phyloP scores from a whole-genome alignment of 2,329 filamentous ascomycete genomes.

The Ambrosiella beaveri region DNA sequence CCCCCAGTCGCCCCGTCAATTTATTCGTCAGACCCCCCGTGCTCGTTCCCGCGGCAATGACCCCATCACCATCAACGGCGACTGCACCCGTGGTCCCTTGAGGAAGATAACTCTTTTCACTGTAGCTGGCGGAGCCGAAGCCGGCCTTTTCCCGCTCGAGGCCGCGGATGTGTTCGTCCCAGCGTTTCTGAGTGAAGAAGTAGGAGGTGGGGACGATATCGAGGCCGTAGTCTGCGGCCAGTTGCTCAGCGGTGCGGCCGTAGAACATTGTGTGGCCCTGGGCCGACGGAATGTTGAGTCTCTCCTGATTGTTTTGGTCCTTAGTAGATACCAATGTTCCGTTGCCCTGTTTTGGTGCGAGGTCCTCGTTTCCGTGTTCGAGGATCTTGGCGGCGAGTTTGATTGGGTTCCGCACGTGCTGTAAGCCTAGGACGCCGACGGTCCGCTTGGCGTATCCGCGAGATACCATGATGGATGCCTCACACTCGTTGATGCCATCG shows the following conservation, averaged over 20 bases:
- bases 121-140: slow-evolving; percentile 32
- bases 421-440: slow-evolving; percentile 58
- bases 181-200: slow-evolving; percentile 62
- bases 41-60: slow-evolving; percentile 50
- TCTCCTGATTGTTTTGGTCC: background rate
- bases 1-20: slow-evolving; percentile 65
- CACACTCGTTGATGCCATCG: slow-evolving; percentile 68
- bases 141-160: slow-evolving; percentile 30
- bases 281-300: slow-evolving; percentile 34
- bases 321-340: slow-evolving; percentile 13
- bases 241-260: slow-evolving; percentile 48
- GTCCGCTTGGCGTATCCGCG: slow-evolving; percentile 55
- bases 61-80: slow-evolving; percentile 58
- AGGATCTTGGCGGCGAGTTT: slow-evolving; percentile 55
- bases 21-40: slow-evolving; percentile 80
- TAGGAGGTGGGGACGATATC: slow-evolving; percentile 53
- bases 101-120: slow-evolving; percentile 48
- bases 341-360: slow-evolving; percentile 22
- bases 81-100: slow-evolving; percentile 78
- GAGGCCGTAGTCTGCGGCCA: slow-evolving; percentile 52
- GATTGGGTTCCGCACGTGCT: slow-evolving; percentile 64
- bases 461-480: slow-evolving; percentile 75
- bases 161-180: slow-evolving; percentile 59
- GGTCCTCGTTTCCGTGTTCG: slow-evolving; percentile 44
- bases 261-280: slow-evolving; percentile 54